Base-by-base conservation (phyloP, 2,329 filamentous ascomycete species). In the Penicillium crustosum region DNA sequence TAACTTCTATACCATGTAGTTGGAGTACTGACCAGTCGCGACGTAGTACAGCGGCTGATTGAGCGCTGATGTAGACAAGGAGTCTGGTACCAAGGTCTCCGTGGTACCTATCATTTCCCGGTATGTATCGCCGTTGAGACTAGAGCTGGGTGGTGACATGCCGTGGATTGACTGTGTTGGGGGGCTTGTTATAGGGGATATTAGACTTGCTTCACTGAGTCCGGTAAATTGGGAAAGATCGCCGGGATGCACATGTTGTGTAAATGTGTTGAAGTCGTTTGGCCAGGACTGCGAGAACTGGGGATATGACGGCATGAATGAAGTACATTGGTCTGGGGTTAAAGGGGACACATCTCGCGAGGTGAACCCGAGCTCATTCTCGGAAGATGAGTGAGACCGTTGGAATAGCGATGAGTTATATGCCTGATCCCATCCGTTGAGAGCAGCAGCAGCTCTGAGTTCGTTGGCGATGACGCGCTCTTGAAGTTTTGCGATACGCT, bases 401-500 rank as follows among this genome's bases (percentile, higher is more conserved):
- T 61, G 53, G 5, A 64, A 53, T 0, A 59, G 49, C 4, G 64
- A 58, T 33, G 64, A 47, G 6, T 57, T 59, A 23, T 57, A 66
- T 5, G 61, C 48, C 36, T 64, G 67, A 25, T 68, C 64, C 70
- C 70, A 73, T 23, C 68, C 66, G 36, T 70, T 66, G 2, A 70
- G 53, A 23, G 56, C 66, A 3, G 70, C 70, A 2, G 68, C 66
- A 1, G 70, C 70, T 49, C 67, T 61, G 1, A 73, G 65, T 48
- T 73, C 70, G 50, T 70, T 73, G 8, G 70, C 71, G 12, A 73
- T 70, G 6, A 73, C 71, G 2, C 70, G 70, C 36, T 73, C 71
- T 57, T 73, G 71, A 2, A 73, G 66, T 50, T 73, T 73, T 19
- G 70, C 68, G 44, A 73, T 73, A 6, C 71, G 68, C 31, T 73